phyloP scores from a whole-genome alignment of 805 yeast genomes.

The Saccharomycodes ludwigii region DNA sequence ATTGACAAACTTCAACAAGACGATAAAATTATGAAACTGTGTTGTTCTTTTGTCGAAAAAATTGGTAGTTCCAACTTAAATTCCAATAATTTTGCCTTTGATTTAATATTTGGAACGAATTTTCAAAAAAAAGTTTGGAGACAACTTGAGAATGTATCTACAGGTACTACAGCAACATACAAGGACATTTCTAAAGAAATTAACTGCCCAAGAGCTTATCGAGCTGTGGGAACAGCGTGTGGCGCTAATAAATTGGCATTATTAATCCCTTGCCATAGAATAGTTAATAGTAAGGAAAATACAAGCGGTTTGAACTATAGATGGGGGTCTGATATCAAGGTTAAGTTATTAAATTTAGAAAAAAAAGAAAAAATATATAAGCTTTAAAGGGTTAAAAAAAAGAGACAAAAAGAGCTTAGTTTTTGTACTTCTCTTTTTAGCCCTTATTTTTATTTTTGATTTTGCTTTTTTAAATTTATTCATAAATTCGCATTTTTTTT shows the following conservation, averaged over 20 bases:
- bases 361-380: not conserved
- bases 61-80: no score
- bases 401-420: no score
- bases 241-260: slow-evolving; percentile 29
- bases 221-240: slow-evolving; percentile 31
- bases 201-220: slow-evolving; percentile 20
- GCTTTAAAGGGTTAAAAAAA: no score
- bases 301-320: slow-evolving; percentile 25
- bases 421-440: no score
- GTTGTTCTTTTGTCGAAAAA: no score
- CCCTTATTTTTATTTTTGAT: no score
- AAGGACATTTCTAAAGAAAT: slow-evolving; percentile 21
- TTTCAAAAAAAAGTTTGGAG: slow-evolving; percentile 30
- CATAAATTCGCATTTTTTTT: no score
- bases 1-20: no score
- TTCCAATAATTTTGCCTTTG: no score
- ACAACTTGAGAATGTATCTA: slow-evolving; percentile 17
- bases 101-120: slow-evolving; percentile 29
- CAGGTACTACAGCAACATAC: slow-evolving; percentile 25
- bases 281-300: slow-evolving; percentile 20
- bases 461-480: no score
- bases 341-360: slow-evolving; percentile 15
- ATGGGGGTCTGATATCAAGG: slow-evolving; percentile 27
- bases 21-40: no score
- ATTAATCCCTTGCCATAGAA: slow-evolving; percentile 33